Conservation (phyloP, 208 protist species). For the Naegleria fowleri region DNA sequence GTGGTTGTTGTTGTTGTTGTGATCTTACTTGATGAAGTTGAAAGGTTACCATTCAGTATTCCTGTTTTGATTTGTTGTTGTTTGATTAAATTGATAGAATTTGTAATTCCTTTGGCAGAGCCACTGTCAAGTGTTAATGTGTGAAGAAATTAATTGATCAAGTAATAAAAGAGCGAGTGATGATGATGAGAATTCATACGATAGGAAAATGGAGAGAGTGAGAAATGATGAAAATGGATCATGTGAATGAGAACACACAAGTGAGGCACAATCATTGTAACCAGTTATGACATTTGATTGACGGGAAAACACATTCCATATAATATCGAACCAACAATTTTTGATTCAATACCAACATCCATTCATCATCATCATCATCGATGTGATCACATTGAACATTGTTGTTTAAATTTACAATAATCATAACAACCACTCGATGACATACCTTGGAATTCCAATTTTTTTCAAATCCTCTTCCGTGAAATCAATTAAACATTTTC, state of each 20-base stretch:
- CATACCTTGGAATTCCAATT: neutral
- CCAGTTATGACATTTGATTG: no score
- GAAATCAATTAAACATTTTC: neutral
- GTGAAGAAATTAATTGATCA: no score
- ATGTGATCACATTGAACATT: no score
- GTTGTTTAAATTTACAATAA: no score
- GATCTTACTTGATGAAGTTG: neutral
- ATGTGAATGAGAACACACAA: no score
- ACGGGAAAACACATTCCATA: no score
- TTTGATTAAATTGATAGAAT: neutral
- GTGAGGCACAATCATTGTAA: no score
- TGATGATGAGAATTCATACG: no score
- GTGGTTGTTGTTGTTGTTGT: neutral
- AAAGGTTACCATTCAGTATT: neutral
- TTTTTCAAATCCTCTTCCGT: slow-evolving; percentile 13
- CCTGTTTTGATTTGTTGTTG: neutral
- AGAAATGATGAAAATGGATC: no score
- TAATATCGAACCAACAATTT: neutral
- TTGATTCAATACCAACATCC: neutral
- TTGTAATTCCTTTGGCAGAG: neutral
- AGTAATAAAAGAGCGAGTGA: no score
- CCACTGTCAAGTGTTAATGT: neutral
- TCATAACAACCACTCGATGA: neutral
- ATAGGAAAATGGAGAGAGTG: no score
- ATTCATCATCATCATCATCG: neutral